Base-by-base conservation (phyloP, 1,284 basidiomycete genomes). In the Wallemia hederae region DNA sequence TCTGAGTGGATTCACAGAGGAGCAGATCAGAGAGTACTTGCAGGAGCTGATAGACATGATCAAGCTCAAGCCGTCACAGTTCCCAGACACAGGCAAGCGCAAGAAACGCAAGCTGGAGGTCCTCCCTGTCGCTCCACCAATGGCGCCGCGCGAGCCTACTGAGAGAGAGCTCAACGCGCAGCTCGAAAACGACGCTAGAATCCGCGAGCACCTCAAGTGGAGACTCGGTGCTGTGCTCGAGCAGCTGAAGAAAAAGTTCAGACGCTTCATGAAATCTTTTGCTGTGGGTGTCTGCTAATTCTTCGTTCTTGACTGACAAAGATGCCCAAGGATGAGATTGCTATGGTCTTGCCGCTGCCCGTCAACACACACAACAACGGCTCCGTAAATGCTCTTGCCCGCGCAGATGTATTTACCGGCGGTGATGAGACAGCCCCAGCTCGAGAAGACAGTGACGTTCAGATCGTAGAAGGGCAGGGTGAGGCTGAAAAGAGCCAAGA, bases 171-270 rank as follows among this genome's bases (percentile, higher is more conserved):
- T 97, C 33, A 82, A 83, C 1, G 69, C 82, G 59, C 88, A 94
- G 68, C 77, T 79, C 61, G 86, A 90, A 68, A 83, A 77, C 63
- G 92, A 98, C 67, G 76, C 80, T 63, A 77, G 78, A 60, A 75
- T 83, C 27, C 76, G 90, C 59, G 85, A 90, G 60, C 73, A 92
- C 66, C 74, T 99, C 66, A 87, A 87, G 69, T 87, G 82, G 68
- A 78, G 86, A 11, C 76, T 98, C 3, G 84, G 86, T 0, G 85
- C 86, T 0, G 83, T 97, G 59, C 72, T 97, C 39, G 78, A 78
- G 1, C 90, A 97, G 69, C 74, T 99, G 65, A 88, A 88, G 73
- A 80, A 88, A 69, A 91, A 92, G 72, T 92, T 85, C 72, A 89
- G 89, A 74, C 78, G 85, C 65, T 92, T 94, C 67, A 85, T 81